Evolutionary conservation across 208 protist genomes (phyloP).

Genomic region (Angomonas deanei): DNA sequence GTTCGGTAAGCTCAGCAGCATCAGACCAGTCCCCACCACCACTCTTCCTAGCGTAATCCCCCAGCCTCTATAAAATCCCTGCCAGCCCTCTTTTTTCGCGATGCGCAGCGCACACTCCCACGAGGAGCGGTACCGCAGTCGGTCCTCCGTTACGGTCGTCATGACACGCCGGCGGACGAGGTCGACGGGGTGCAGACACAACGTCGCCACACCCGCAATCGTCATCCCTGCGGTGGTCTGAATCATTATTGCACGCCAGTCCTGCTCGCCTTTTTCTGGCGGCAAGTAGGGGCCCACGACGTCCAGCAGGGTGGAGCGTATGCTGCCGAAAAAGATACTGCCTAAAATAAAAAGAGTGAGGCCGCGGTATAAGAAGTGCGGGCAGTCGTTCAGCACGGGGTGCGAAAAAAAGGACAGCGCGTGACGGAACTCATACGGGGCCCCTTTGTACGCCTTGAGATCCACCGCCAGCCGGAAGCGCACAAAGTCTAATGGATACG

Average conservation of each 20-base stretch:
- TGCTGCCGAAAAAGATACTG: conserved; percentile 47
- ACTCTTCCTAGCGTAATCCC: conserved; percentile 49
- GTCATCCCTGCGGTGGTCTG: conserved; percentile 45
- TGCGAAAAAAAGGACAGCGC: conserved; percentile 75
- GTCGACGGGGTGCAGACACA: conserved; percentile 71
- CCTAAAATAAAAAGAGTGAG: conserved; percentile 62
- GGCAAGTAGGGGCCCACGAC: conserved; percentile 39
- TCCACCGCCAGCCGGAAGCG: conserved; percentile 80
- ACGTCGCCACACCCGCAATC: conserved; percentile 46
- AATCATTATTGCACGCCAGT: conserved; percentile 28
- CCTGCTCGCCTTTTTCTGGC: conserved; percentile 26
- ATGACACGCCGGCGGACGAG: conserved; percentile 76
- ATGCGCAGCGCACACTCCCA: conserved; percentile 56
- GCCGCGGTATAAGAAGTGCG: conserved; percentile 67
- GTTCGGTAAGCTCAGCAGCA: conserved; percentile 26
- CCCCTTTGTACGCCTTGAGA: conserved; percentile 40
- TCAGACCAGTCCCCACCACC: conserved; percentile 36
- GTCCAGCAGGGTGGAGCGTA: conserved; percentile 33
- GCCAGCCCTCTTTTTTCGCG: conserved; percentile 44
- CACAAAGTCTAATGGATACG: conserved; percentile 77
- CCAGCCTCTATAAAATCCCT: conserved; percentile 68
- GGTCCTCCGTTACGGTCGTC: conserved; percentile 65
- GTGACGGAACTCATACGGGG: conserved; percentile 59
- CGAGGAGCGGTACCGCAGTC: conserved; percentile 44
- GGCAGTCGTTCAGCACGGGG: conserved; percentile 51